Conservation (phyloP, 257 asterid species). For the Oldenlandia corymbosa region DNA sequence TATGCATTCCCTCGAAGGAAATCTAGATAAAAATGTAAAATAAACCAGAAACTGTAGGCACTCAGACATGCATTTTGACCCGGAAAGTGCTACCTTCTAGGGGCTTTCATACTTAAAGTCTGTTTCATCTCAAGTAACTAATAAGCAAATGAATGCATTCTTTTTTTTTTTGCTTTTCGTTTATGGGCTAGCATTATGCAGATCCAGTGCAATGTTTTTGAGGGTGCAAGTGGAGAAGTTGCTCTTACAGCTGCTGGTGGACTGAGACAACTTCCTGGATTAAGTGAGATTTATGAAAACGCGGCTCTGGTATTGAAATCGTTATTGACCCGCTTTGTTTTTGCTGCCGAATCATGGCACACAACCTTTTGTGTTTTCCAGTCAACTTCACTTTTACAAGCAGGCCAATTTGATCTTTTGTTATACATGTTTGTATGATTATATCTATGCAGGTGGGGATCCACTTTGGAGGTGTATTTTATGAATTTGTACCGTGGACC, state of each 20-base stretch:
- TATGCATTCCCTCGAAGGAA: not conserved
- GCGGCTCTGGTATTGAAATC: constrained; percentile 98
- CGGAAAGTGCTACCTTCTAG: not conserved
- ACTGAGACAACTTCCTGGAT: constrained; percentile 79
- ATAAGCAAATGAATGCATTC: not conserved
- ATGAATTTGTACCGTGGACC: constrained; percentile 90
- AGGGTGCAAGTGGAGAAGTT: constrained; percentile 87
- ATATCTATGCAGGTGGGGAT: constrained; percentile 61
- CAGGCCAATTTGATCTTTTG: not conserved
- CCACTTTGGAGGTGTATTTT: constrained; percentile 73
- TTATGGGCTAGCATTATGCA: constrained; percentile 24
- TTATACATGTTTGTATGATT: not conserved
- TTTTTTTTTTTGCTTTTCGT: constrained; percentile 10
- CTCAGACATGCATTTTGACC: not conserved
- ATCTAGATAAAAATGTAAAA: not conserved
- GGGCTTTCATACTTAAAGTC: not conserved
- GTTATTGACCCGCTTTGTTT: no score
- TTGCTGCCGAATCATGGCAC: no score
- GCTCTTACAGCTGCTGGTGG: constrained; percentile 92
- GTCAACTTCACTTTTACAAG: no score
- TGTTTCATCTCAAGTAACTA: not conserved
- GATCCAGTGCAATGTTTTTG: constrained; percentile 91
- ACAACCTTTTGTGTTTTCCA: no score
- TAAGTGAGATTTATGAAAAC: constrained; percentile 63
- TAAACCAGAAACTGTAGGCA: not conserved